These are phyloP conservation scores for Dryadomyces sulphureus DNA, from an alignment of 2,329 filamentous ascomycete species.

Conservation along the genomic window DNA sequence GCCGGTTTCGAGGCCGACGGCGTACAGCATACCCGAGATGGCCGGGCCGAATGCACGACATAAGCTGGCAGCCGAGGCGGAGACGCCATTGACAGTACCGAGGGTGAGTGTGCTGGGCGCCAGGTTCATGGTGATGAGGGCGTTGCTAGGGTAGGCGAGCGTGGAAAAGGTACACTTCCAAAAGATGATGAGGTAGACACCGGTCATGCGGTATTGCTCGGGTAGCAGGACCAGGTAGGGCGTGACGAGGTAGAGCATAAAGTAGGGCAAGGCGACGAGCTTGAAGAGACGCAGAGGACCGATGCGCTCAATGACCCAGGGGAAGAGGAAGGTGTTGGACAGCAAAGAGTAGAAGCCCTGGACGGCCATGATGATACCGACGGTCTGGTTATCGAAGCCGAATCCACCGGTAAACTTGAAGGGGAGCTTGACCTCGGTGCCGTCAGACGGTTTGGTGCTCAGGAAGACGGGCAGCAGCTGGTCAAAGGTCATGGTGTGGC, in stretches of 20 bases:
- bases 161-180: conserved; percentile 91
- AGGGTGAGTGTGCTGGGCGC: conserved; percentile 72
- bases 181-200: conserved; percentile 63
- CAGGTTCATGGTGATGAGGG: conserved; percentile 78
- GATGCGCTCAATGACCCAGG: conserved; percentile 57
- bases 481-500: conserved; percentile 94
- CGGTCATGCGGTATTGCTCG: conserved; percentile 51
- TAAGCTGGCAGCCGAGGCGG: conserved; percentile 79
- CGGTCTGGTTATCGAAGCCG: conserved; percentile 64
- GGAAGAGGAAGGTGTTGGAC: conserved; percentile 73
- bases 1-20: conserved; percentile 61
- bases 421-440: conserved; percentile 27
- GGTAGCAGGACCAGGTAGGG: conserved; percentile 85
- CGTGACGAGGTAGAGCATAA: conserved; percentile 70
- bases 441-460: conserved; percentile 43
- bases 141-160: conserved; percentile 79
- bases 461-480: conserved; percentile 87
- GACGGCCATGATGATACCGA: conserved; percentile 75
- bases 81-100: conserved; percentile 84
- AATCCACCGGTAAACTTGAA: conserved; percentile 87
- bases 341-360: conserved; percentile 85
- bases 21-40: conserved; percentile 72
- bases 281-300: conserved; percentile 74
- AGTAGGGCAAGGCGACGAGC: conserved; percentile 68
- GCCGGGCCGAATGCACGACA: conserved; percentile 81